These are phyloP conservation scores for Solanum pimpinellifolium DNA, from an alignment of 257 asterid species.

Conservation along the genomic window DNA sequence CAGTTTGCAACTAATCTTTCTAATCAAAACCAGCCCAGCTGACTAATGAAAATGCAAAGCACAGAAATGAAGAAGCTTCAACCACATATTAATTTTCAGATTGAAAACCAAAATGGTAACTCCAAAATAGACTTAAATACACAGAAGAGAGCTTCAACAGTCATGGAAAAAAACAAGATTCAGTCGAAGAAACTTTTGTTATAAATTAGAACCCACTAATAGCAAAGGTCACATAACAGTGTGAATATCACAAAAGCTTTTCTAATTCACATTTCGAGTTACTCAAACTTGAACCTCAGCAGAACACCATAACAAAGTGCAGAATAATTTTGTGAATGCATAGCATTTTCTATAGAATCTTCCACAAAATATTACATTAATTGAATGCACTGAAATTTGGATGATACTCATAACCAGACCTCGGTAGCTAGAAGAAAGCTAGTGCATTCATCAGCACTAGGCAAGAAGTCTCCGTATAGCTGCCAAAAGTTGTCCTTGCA, in stretches of 20 bases:
- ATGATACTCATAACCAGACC: constrained; percentile 35
- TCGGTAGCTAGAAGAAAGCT: constrained; percentile 93
- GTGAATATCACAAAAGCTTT: background rate
- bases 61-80: background rate
- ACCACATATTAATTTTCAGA: background rate
- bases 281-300: background rate
- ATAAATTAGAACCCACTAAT: background rate
- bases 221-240: background rate
- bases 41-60: background rate
- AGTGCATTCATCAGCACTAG: constrained; percentile 76
- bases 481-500: constrained; percentile 96
- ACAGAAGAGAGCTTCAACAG: background rate
- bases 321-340: background rate
- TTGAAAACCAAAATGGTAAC: background rate
- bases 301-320: background rate
- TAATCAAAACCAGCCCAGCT: background rate
- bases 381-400: background rate
- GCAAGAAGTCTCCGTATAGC: constrained; percentile 91
- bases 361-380: background rate
- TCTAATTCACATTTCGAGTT: background rate
- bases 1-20: background rate
- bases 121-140: background rate
- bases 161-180: background rate
- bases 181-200: background rate
- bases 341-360: background rate